Base-by-base conservation (phyloP, 2,329 filamentous ascomycete species). In the Neospermospora avenae region DNA sequence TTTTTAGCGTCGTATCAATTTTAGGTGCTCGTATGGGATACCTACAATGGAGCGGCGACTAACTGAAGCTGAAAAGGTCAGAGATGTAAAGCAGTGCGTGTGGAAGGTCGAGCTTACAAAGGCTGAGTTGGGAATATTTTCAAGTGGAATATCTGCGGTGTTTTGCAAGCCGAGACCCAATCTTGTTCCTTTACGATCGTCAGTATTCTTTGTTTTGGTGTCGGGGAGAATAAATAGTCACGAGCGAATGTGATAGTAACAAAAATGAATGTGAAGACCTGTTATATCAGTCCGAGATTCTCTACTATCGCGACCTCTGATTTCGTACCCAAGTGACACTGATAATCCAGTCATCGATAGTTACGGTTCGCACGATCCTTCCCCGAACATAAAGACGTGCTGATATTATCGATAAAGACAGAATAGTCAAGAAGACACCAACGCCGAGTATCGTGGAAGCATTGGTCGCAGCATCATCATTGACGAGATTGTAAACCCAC, bases 21-120 rank as follows among this genome's bases (percentile, higher is more conserved):
- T n/a, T n/a, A 3, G 18, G 7, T 42, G 35, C 11, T 14, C 18
- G 3, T 37, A 13, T 18, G 24, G 31, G 8, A 8, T 1, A 61
- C 74, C 66, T 66, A 78, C 76, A 78, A 77, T 24, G 76, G 75
- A 14, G 76, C 76, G 14, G 76, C 76, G 3, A 73, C 71, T 39
- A 75, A 79, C 65, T 78, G 77, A 22, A 76, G 57, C 71, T 74
- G 41, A 20, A 34, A 31, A 41, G 48, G 37, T 58, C 14, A 49
- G 42, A 13, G n/a, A n/a, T n/a, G n/a, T n/a, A n/a, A 7, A 63
- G 18, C 10, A 3, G 2, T 42, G 7, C n/a, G 2, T 20, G 4
- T 7, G 39, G 3, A 18, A n/a, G n/a, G 18, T 7, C 16, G 20
- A 42, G 10, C 68, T 67, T 61, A 74, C 73, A 24, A 77, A 64